Conservation (phyloP, 2,329 filamentous ascomycete species). For the Pestalotiopsis sp. region DNA sequence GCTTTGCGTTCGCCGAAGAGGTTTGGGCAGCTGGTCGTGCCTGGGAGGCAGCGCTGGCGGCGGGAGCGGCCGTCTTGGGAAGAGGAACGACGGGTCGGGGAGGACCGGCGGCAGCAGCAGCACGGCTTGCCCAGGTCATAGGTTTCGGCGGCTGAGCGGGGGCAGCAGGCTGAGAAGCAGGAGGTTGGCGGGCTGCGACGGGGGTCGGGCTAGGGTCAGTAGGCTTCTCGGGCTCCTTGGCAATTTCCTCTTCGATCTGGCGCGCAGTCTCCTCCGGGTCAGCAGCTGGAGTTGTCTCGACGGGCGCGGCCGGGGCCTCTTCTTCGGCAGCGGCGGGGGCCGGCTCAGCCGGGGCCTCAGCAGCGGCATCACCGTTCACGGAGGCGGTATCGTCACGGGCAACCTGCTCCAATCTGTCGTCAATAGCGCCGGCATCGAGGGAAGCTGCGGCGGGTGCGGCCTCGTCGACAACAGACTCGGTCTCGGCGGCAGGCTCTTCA, state of each 20-base stretch:
- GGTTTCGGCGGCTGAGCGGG: slow-evolving; percentile 56
- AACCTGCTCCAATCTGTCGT: slow-evolving; percentile 63
- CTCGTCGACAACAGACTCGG: slow-evolving; percentile 39
- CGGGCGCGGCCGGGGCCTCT: slow-evolving; percentile 30
- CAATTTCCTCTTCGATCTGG: slow-evolving; percentile 58
- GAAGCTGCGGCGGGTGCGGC: slow-evolving; percentile 20
- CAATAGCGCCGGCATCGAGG: slow-evolving; percentile 50
- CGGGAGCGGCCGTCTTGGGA: slow-evolving; percentile 59
- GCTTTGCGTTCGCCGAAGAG: slow-evolving; percentile 41
- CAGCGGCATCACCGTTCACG: slow-evolving; percentile 19
- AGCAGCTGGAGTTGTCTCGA: slow-evolving; percentile 39
- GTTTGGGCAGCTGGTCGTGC: slow-evolving; percentile 53
- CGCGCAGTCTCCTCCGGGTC: slow-evolving; percentile 53
- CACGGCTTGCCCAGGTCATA: slow-evolving; percentile 76
- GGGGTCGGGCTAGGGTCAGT: slow-evolving; percentile 63
- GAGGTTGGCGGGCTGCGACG: slow-evolving; percentile 47
- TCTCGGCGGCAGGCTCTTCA: slow-evolving; percentile 32
- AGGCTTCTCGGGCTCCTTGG: slow-evolving; percentile 66
- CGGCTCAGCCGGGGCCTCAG: slow-evolving; percentile 20
- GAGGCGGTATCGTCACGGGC: slow-evolving; percentile 32
- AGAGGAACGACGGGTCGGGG: slow-evolving; percentile 54
- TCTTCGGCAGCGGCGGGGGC: slow-evolving; percentile 37
- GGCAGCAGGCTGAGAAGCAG: slow-evolving; percentile 36
- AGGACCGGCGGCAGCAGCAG: slow-evolving; percentile 64
- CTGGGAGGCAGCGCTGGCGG: slow-evolving; percentile 55